These are phyloP conservation scores for Thalassiosira exigua DNA, from an alignment of 352 stramenopile species.

Conservation along the genomic window DNA sequence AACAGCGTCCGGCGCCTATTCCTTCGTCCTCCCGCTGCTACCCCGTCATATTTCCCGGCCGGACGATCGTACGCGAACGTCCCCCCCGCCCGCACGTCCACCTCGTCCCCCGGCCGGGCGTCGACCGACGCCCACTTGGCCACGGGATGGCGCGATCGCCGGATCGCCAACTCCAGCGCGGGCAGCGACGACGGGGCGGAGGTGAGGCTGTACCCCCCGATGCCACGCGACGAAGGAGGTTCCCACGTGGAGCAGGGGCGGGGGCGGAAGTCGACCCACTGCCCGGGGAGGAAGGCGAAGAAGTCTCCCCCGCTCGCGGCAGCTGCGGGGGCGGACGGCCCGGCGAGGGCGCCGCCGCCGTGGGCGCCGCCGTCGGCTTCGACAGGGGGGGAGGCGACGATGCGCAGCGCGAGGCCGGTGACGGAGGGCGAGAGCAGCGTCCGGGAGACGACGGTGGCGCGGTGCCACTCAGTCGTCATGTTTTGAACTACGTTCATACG, in stretches of 20 bases:
- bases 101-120: slow-evolving; percentile 7
- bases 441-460: slow-evolving; percentile 26
- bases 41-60: too few species aligned
- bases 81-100: slow-evolving; percentile 57
- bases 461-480: too few species aligned
- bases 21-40: background rate
- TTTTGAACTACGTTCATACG: too few species aligned
- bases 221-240: background rate
- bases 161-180: slow-evolving; percentile 46
- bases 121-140: slow-evolving; percentile 44
- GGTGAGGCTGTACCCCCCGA: slow-evolving; percentile 67
- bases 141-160: slow-evolving; percentile 40
- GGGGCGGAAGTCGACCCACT: slow-evolving; percentile 66
- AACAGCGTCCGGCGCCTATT: slow-evolving; percentile 33
- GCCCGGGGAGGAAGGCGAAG: slow-evolving; percentile 50
- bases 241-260: slow-evolving; percentile 22
- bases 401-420: slow-evolving; percentile 26
- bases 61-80: slow-evolving; percentile 24
- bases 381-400: slow-evolving; percentile 3
- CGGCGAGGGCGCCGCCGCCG: slow-evolving; percentile 59
- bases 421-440: slow-evolving; percentile 32
- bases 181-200: slow-evolving; percentile 50
- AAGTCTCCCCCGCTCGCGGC: too few species aligned
- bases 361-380: slow-evolving; percentile 46
- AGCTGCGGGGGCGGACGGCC: slow-evolving; percentile 5